phyloP scores from a whole-genome alignment of 2,329 filamentous ascomycete species.

The Scedosporium minutisporum region DNA sequence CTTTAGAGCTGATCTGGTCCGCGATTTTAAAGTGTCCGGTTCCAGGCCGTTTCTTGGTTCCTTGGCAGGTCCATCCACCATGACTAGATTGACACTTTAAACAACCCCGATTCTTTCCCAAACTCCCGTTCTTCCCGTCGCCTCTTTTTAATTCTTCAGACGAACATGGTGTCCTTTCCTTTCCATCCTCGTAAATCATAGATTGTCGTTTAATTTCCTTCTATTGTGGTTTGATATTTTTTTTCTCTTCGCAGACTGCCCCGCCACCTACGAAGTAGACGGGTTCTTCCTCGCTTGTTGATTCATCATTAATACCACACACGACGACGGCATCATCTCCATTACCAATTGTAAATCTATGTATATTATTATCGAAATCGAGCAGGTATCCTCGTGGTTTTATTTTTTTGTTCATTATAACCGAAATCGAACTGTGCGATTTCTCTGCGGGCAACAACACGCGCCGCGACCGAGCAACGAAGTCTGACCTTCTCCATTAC shows the following conservation, averaged over 20 bases:
- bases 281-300: too few species aligned
- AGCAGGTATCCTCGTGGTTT: too few species aligned
- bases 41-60: not conserved
- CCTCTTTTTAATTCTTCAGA: not conserved
- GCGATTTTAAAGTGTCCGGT: not conserved
- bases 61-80: not conserved
- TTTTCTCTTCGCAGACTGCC: too few species aligned
- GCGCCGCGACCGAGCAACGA: too few species aligned
- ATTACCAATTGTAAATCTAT: too few species aligned
- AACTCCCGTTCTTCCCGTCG: not conserved
- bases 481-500: not conserved
- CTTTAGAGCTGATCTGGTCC: not conserved
- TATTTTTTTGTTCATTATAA: too few species aligned
- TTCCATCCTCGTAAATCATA: not conserved
- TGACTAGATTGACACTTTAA: not conserved
- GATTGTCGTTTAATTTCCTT: not conserved
- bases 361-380: too few species aligned
- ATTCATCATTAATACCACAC: too few species aligned
- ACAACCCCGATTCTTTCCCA: not conserved
- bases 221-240: not conserved
- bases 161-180: slow-evolving; percentile 1
- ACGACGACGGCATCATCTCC: too few species aligned
- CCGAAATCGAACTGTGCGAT: too few species aligned
- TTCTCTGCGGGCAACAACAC: too few species aligned
- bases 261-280: too few species aligned